Conservation (phyloP, 2,329 filamentous ascomycete genomes). For the Sclerotiophoma versabilis region DNA sequence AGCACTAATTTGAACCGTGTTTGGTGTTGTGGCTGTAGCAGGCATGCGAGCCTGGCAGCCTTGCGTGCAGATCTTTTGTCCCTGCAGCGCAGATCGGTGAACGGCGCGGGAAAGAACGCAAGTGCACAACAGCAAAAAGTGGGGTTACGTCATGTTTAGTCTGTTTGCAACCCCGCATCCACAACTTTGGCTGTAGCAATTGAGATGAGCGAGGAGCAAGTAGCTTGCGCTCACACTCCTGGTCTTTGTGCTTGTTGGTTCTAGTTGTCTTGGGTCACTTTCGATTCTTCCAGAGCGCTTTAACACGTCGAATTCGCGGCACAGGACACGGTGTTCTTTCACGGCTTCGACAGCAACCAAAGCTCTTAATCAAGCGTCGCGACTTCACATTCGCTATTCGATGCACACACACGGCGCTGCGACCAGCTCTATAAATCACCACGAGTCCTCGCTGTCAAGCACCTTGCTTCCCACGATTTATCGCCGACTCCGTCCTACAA, state of each 20-base stretch:
- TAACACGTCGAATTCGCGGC: neutral
- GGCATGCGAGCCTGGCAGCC: neutral
- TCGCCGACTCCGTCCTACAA: neutral
- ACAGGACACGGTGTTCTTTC: constrained; percentile 15
- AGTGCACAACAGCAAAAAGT: neutral
- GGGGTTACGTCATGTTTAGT: constrained; percentile 10
- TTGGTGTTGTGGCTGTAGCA: constrained; percentile 6
- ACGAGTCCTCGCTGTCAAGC: neutral
- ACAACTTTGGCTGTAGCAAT: too few species aligned
- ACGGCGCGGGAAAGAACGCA: constrained; percentile 1
- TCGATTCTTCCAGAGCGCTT: neutral
- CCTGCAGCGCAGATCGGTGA: constrained; percentile 12
- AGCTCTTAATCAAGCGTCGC: neutral
- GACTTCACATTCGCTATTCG: neutral
- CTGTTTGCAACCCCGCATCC: constrained; percentile 11
- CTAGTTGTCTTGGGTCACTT: too few species aligned
- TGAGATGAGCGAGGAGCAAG: neutral
- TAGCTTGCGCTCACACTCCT: neutral
- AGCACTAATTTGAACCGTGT: neutral
- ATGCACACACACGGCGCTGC: too few species aligned
- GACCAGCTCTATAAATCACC: neutral
- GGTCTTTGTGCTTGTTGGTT: neutral
- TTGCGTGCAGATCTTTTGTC: constrained; percentile 9
- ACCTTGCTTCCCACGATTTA: neutral
- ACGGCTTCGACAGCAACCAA: neutral